Evolutionary conservation across 2,329 filamentous ascomycete genomes (phyloP).

Genomic region (Tolypocladium ovalisporum): DNA sequence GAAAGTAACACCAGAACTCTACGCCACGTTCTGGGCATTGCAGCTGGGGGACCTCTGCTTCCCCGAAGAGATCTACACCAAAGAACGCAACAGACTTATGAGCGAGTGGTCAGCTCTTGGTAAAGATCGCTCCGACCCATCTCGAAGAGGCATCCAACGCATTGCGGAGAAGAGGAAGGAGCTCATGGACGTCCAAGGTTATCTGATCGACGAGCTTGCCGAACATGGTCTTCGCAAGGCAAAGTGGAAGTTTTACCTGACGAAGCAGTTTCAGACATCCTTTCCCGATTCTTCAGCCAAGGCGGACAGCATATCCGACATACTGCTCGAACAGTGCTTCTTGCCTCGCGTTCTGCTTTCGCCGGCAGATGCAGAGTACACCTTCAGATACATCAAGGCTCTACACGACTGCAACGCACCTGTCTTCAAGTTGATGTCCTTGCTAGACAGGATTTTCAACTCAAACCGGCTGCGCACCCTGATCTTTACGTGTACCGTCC

Average conservation of each 20-base stretch:
- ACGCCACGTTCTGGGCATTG: constrained; percentile 85
- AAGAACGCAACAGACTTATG: constrained; percentile 59
- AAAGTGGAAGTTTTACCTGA: constrained; percentile 57
- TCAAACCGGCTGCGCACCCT: constrained; percentile 70
- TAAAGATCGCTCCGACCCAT: constrained; percentile 63
- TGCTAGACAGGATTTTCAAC: constrained; percentile 77
- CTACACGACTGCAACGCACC: constrained; percentile 76
- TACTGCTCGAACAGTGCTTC: constrained; percentile 81
- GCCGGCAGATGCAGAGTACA: constrained; percentile 78
- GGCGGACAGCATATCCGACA: constrained; percentile 57
- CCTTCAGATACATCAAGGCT: constrained; percentile 75
- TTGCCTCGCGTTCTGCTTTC: constrained; percentile 80
- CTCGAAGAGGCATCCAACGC: constrained; percentile 56
- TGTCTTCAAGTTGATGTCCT: constrained; percentile 74
- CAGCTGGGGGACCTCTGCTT: constrained; percentile 72
- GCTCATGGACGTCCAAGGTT: constrained; percentile 56
- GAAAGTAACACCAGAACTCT: constrained; percentile 69
- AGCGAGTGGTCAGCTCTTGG: constrained; percentile 56
- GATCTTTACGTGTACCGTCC: constrained; percentile 81
- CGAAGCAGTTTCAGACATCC: constrained; percentile 67
- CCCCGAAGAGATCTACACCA: constrained; percentile 65
- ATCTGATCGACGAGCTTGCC: constrained; percentile 62
- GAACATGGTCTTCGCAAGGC: constrained; percentile 56
- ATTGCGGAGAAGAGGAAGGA: constrained; percentile 51
- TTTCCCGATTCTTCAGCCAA: constrained; percentile 59